Evolutionary conservation across 257 asterid species (phyloP).

Genomic region (Petunia axillaris): DNA sequence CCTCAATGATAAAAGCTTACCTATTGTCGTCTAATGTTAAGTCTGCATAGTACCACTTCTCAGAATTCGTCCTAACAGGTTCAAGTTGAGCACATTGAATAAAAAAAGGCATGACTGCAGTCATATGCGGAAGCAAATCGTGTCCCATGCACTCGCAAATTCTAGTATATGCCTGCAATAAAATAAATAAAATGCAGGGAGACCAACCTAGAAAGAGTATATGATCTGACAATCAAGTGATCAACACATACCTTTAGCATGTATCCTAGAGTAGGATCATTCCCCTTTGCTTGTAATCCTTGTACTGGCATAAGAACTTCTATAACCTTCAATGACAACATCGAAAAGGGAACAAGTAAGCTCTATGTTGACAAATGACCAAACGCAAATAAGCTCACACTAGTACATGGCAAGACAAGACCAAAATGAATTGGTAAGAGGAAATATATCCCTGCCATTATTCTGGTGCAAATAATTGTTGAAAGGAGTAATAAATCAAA

Average conservation of each 20-base stretch:
- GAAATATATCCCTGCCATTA: too few species aligned
- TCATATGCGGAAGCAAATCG: constrained; percentile 92
- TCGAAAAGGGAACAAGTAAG: background rate
- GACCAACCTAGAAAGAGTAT: too few species aligned
- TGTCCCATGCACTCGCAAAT: constrained; percentile 93
- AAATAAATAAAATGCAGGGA: too few species aligned
- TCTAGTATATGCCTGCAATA: constrained; percentile 81
- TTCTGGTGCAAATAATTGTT: too few species aligned
- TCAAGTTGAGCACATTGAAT: constrained; percentile 49
- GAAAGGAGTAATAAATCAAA: too few species aligned
- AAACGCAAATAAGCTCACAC: too few species aligned
- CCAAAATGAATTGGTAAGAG: too few species aligned
- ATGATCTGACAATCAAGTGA: background rate
- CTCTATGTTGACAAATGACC: too few species aligned
- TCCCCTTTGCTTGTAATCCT: constrained; percentile 85
- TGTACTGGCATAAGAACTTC: constrained; percentile 85
- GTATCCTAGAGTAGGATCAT: constrained; percentile 90
- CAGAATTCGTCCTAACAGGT: constrained; percentile 83
- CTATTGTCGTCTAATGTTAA: constrained; percentile 91
- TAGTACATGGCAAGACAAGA: too few species aligned
- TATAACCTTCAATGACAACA: constrained; percentile 58
- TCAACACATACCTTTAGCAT: constrained; percentile 69
- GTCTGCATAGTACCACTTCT: constrained; percentile 72
- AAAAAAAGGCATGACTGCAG: constrained; percentile 76
- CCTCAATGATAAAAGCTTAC: constrained; percentile 34